These are phyloP conservation scores for Malus hybrid DNA, from an alignment of 331 rosid species.

Conservation along the genomic window DNA sequence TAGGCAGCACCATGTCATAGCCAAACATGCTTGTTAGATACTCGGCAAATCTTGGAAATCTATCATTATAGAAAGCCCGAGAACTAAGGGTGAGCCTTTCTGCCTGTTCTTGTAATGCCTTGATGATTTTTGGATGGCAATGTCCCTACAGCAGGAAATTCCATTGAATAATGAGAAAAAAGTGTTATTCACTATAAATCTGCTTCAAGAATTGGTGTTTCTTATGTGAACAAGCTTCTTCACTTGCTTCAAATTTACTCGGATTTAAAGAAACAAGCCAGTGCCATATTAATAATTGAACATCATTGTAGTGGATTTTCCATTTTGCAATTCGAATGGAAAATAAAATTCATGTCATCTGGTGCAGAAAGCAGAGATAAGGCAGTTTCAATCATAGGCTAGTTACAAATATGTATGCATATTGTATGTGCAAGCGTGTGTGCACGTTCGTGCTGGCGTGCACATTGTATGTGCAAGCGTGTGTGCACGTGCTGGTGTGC, in stretches of 20 bases:
- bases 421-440: background rate
- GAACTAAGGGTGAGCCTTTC: conserved; percentile 88
- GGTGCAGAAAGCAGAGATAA: background rate
- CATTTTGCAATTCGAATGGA: background rate
- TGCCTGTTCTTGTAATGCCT: conserved; percentile 79
- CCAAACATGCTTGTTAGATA: conserved; percentile 64
- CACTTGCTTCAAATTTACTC: background rate
- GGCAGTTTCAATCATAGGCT: background rate
- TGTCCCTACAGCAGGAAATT: conserved; percentile 56
- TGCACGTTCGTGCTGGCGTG: background rate
- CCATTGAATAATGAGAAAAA: conserved; percentile 1
- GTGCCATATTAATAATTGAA: background rate
- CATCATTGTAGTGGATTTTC: background rate
- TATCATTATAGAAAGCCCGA: conserved; percentile 92
- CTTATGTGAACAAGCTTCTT: background rate
- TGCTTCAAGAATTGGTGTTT: background rate
- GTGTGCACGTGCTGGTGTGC: background rate
- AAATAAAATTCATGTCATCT: background rate
- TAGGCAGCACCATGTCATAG: conserved; percentile 95
- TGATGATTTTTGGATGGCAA: conserved; percentile 83
- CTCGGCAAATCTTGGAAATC: conserved; percentile 75
- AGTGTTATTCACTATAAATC: background rate
- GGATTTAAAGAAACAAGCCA: background rate
- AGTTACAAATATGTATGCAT: background rate
- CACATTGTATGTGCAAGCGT: background rate